Evolutionary conservation across 805 yeast genomes (phyloP), one percentile per base, ranked within the genome.

Genomic region (Pichia insulana): DNA sequence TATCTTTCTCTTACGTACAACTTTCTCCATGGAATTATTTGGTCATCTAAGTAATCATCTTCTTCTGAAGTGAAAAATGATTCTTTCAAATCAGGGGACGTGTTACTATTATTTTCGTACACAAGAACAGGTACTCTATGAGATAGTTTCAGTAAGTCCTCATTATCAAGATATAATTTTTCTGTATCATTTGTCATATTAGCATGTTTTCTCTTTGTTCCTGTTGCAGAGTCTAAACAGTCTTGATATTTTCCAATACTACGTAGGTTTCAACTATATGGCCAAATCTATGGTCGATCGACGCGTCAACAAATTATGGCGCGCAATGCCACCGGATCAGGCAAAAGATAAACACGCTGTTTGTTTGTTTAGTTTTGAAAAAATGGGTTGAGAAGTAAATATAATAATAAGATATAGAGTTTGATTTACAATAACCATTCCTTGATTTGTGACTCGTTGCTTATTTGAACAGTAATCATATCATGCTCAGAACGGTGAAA

Each of bases 401-500:
- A 22, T 22, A 22, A 6, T 22, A 22, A 22, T 6, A 5, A 8
- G 8, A 22, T 22, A 8, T 22, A 8, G 25, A 5, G 5, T 6
- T 22, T 8, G 5, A 5, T 22, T 22, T 22, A n/a, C n/a, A n/a
- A n/a, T n/a, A 22, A 22, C 25, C 25, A 8, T 22, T 22, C 25
- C 25, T 39, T 33, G 7, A n/a, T 19, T n/a, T 39, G 17, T 9
- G n/a, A 6, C 26, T 10, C 22, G 18, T 39, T 39, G 40, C 42
- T 36, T 22, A 6, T 6, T 22, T 22, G 7, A 22, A 22, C 25
- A 22, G 7, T 22, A 22, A 22, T 6, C 5, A 22, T 19, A 22
- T 10, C 7, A 57, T 59, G 60, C 47, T 62, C n/a, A 61, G 65
- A 59, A 49, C 55, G 8, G 64, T 58, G 15, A 58, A 57, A 49